Evolutionary conservation across 2,329 filamentous ascomycete species (phyloP).

Genomic region (Botrytis paeoniae): DNA sequence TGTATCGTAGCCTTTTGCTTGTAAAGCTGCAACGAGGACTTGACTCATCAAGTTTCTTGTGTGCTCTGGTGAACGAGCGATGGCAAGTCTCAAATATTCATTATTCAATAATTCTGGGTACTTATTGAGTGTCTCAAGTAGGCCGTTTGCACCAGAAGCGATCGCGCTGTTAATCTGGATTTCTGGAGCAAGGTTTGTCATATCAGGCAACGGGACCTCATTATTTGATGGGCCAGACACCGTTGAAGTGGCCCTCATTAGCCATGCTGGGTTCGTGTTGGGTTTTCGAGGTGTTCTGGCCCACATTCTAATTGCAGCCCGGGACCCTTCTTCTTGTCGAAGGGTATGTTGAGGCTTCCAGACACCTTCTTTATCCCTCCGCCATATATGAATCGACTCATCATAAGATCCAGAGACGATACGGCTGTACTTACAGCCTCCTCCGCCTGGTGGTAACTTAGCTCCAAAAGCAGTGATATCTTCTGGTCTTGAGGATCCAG

Average conservation of each 20-base stretch:
- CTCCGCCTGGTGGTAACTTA: slow-evolving; percentile 85
- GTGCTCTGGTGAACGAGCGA: slow-evolving; percentile 22
- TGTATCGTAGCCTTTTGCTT: not conserved
- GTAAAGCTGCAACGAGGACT: slow-evolving; percentile 10
- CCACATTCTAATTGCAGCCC: slow-evolving; percentile 41
- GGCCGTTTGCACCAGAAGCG: slow-evolving; percentile 46
- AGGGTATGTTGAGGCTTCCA: slow-evolving; percentile 79
- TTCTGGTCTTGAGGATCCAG: slow-evolving; percentile 70
- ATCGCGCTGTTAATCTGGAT: slow-evolving; percentile 54
- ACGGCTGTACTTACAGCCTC: slow-evolving; percentile 83
- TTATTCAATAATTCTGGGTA: slow-evolving; percentile 31
- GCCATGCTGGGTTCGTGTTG: slow-evolving; percentile 11
- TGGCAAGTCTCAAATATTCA: slow-evolving; percentile 23
- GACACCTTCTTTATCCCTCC: slow-evolving; percentile 75
- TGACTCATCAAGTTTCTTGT: slow-evolving; percentile 25
- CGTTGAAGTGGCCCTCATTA: not conserved
- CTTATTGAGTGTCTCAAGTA: slow-evolving; percentile 36
- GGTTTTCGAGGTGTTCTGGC: not conserved
- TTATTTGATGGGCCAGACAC: not conserved
- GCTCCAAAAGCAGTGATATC: slow-evolving; percentile 79
- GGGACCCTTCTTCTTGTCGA: slow-evolving; percentile 68
- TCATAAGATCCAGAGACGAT: slow-evolving; percentile 98
- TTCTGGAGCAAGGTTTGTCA: slow-evolving; percentile 36
- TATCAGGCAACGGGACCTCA: not conserved
- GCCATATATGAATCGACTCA: slow-evolving; percentile 93